These are phyloP conservation scores for Cryptococcus sp. DNA, from an alignment of 1,284 basidiomycete genomes.

Conservation along the genomic window DNA sequence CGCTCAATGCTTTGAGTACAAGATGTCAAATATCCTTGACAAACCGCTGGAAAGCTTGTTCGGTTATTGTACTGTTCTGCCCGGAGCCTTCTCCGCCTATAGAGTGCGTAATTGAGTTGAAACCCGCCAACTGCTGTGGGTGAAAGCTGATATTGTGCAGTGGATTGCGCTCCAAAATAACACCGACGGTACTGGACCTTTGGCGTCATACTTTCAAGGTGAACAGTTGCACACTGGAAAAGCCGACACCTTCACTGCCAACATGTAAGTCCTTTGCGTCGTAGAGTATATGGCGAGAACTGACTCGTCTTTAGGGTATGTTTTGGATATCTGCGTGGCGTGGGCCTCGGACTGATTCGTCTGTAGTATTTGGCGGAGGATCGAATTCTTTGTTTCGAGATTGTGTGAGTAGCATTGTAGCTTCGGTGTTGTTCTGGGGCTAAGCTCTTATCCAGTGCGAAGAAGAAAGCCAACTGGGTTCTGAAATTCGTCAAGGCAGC, in stretches of 20 bases:
- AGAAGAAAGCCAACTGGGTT: slow-evolving; percentile 85
- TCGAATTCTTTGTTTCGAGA: slow-evolving; percentile 95
- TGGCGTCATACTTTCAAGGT: slow-evolving; percentile 96
- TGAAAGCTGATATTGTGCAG: slow-evolving; percentile 16
- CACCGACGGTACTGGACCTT: slow-evolving; percentile 77
- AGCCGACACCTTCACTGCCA: slow-evolving; percentile 90
- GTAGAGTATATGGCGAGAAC: background rate
- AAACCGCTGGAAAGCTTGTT: slow-evolving; percentile 92
- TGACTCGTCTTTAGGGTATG: slow-evolving; percentile 24
- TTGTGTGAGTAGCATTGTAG: slow-evolving; percentile 59
- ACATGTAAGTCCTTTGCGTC: slow-evolving; percentile 46
- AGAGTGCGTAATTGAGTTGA: slow-evolving; percentile 27
- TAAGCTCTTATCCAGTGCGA: slow-evolving; percentile 59
- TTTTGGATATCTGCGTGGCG: no score
- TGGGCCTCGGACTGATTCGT: slow-evolving; percentile 1
- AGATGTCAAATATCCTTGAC: slow-evolving; percentile 83
- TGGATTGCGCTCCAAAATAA: slow-evolving; percentile 69
- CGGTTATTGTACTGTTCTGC: slow-evolving; percentile 76
- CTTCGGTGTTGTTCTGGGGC: background rate
- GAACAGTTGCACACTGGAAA: slow-evolving; percentile 87
- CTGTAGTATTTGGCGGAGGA: slow-evolving; percentile 54
- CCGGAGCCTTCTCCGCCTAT: slow-evolving; percentile 93
- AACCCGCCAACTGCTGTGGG: slow-evolving; percentile 48
- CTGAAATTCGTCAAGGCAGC: slow-evolving; percentile 95
- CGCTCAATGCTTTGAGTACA: slow-evolving; percentile 93